Evolutionary conservation across 768 basidiomycete species (phyloP), one percentile per base, ranked within the genome.

Genomic region (Amanita pallidorosea): DNA sequence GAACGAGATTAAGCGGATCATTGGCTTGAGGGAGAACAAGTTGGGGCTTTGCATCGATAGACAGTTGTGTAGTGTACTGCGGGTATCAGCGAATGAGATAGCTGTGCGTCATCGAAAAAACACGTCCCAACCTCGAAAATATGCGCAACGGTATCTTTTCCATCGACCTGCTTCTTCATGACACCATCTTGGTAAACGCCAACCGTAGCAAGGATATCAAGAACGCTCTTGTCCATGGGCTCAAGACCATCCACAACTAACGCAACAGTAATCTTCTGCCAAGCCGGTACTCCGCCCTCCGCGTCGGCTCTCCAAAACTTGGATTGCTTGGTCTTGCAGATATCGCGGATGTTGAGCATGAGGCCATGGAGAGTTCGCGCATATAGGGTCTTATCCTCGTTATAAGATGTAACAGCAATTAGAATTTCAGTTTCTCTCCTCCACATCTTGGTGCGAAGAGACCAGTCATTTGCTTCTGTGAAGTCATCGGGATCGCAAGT

Each of bases 261-360:
- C 33, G 88, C 85, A 22, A 95, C 91, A 3, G 81, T 81, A 58
- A 98, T 93, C 62, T 78, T 84, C 63, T 96, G 88, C 94, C 94
- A 97, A 7, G 74, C 82, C 33, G 89, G 88, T 51, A 76, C 75
- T 36, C 88, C 88, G 61, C 89, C 88, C 64, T 90, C 88, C 7
- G 89, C 83, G 47, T 75, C 77, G 52, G 80, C 75, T 38, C 84
- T 76, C 89, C 92, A 91, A 67, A 86, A 95, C 65, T 92, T 92
- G 54, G 86, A 90, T 60, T 88, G 86, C 65, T 94, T 94, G 37
- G 90, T 93, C 69, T 87, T 92, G 78, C 92, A 94, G 57, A 97
- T 97, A 60, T 98, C 88, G 56, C 94, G 87, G 55, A 98, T 95
- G 67, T 99, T 98, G 55, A 95, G 67, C 94, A 97, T 97, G 59